Evolutionary conservation across 2,329 filamentous ascomycete species (phyloP).

Genomic region (Clarireedia paspali): DNA sequence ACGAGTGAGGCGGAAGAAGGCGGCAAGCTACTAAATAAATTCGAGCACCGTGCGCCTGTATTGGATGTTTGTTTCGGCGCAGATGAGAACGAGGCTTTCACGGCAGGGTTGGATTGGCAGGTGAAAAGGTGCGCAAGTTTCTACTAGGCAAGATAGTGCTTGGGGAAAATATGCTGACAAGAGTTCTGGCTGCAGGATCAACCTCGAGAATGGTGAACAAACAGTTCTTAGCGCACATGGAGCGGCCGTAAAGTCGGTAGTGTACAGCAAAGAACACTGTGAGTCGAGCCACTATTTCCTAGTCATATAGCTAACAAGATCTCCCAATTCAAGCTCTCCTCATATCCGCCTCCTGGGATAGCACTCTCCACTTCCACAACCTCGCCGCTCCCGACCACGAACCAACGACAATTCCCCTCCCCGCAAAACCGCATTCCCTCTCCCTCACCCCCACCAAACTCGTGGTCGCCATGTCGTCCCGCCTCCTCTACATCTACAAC

Average conservation of each 20-base stretch:
- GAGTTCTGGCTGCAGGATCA: constrained; percentile 41
- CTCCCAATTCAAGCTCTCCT: constrained; percentile 49
- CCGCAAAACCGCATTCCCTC: constrained; percentile 83
- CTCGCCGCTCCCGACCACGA: constrained; percentile 42
- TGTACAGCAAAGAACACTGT: constrained; percentile 70
- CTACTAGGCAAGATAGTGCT: background rate
- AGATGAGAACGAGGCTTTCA: constrained; percentile 76
- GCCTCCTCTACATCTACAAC: constrained; percentile 93
- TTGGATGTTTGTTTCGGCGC: constrained; percentile 87
- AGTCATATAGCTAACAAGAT: background rate
- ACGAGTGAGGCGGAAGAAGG: constrained; percentile 41
- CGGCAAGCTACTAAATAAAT: constrained; percentile 60
- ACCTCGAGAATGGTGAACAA: constrained; percentile 65
- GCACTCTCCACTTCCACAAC: constrained; percentile 78
- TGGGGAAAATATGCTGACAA: background rate
- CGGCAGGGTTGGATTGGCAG: constrained; percentile 77
- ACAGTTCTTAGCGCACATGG: constrained; percentile 71
- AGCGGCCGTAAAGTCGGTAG: constrained; percentile 73
- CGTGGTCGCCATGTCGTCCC: constrained; percentile 91
- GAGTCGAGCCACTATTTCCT: constrained; percentile 22
- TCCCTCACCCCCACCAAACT: constrained; percentile 71
- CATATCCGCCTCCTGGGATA: constrained; percentile 90
- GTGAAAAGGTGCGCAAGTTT: constrained; percentile 56
- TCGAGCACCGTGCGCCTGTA: constrained; percentile 76
- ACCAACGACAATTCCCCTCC: constrained; percentile 62